Conservation (phyloP, 1,284 basidiomycete genomes). For the Pholiota adiposa region DNA sequence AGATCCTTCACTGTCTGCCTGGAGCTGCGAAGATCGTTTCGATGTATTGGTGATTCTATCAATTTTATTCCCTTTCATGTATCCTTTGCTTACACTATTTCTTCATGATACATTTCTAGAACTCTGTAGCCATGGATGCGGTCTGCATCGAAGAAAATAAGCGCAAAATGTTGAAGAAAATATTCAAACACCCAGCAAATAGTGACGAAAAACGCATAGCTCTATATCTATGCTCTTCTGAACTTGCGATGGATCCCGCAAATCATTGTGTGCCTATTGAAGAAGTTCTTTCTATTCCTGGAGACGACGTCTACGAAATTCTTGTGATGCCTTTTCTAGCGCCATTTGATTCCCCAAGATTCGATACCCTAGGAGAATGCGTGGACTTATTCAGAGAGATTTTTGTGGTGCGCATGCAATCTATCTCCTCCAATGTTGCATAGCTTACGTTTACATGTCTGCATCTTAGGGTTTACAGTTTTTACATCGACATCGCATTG, state of each 20-base stretch:
- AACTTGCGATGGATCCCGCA: conserved; percentile 25
- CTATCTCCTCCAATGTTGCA: no score
- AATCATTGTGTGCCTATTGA: conserved; percentile 41
- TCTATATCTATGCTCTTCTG: conserved; percentile 18
- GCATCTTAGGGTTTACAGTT: conserved; percentile 38
- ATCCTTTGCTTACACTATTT: no score
- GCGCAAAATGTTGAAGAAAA: conserved; percentile 5
- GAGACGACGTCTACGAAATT: conserved; percentile 21
- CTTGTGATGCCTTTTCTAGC: conserved; percentile 37
- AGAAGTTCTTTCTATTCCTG: conserved; percentile 31
- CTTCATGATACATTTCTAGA: background rate
- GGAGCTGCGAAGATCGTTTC: background rate
- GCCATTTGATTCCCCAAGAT: conserved; percentile 22
- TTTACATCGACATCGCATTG: conserved; percentile 41
- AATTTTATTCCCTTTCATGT: no score
- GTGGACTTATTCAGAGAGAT: conserved; percentile 35
- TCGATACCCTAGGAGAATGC: conserved; percentile 37
- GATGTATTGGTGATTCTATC: background rate
- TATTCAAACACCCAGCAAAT: background rate
- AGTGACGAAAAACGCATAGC: conserved; percentile 2
- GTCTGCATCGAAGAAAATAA: conserved; percentile 1
- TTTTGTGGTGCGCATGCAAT: conserved; percentile 29
- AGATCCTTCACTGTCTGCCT: background rate
- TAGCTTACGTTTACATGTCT: background rate
- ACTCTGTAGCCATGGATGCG: conserved; percentile 2